Percentiles rank a stretch among this genome's conserved stretches.
Evolutionary conservation across 2,329 filamentous ascomycete genomes (phyloP).

Genomic region (Talaromyces funiculosus): DNA sequence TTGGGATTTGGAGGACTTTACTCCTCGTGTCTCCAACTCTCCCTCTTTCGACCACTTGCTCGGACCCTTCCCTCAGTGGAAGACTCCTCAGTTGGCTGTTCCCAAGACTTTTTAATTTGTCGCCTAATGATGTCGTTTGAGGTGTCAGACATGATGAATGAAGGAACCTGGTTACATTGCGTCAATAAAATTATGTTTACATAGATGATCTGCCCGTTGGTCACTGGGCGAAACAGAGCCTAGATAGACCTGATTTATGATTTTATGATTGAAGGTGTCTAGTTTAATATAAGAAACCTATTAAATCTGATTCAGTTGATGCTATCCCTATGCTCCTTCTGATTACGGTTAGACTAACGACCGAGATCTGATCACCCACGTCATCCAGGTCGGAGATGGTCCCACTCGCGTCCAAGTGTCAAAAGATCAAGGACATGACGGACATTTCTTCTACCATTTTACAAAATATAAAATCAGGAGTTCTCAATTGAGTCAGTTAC

Average conservation of each 20-base stretch:
- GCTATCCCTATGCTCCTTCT: background rate
- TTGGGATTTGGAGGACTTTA: constrained; percentile 27
- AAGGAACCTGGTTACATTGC: too few relatives aligned
- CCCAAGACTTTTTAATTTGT: constrained; percentile 21
- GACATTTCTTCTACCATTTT: background rate
- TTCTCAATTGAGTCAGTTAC: background rate
- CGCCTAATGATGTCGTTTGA: background rate
- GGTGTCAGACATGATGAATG: background rate
- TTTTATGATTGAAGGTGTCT: too few relatives aligned
- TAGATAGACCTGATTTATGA: background rate
- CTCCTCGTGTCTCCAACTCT: constrained; percentile 25
- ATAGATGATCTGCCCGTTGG: background rate
- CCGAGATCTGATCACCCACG: background rate
- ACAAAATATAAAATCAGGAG: background rate
- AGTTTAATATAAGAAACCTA: too few relatives aligned
- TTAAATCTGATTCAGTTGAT: background rate
- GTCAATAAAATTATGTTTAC: background rate
- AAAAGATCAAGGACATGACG: background rate
- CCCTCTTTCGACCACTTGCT: constrained; percentile 29
- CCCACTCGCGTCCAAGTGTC: background rate
- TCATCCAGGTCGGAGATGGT: background rate
- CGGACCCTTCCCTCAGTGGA: constrained; percentile 10
- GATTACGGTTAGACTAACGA: background rate
- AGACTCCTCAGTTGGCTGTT: constrained; percentile 17
- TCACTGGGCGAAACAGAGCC: background rate